Evolutionary conservation across 805 yeast species (phyloP).

Genomic region (Monosporozyma servazzii): DNA sequence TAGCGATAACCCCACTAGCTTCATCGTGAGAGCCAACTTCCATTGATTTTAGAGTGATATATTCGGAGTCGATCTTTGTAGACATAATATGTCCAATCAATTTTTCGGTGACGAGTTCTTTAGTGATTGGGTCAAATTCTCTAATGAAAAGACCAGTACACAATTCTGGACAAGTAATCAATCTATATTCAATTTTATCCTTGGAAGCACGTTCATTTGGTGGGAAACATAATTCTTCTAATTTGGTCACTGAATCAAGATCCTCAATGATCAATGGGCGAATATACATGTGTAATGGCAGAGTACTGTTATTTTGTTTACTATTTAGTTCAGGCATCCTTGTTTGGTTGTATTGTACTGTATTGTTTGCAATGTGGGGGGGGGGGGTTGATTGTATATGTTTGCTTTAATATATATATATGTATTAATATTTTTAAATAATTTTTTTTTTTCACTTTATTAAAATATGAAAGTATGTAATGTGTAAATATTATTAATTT

Average conservation of each 20-base stretch:
- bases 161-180: constrained; percentile 79
- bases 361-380: no score
- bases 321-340: neutral
- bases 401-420: neutral
- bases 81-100: constrained; percentile 76
- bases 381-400: no score
- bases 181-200: constrained; percentile 60
- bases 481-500: no score
- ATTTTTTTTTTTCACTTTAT: no score
- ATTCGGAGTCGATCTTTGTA: constrained; percentile 45
- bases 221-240: constrained; percentile 66
- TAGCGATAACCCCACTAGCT: constrained; percentile 60
- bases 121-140: constrained; percentile 37
- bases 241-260: constrained; percentile 44
- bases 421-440: no score
- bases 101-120: constrained; percentile 40
- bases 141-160: constrained; percentile 81
- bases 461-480: no score
- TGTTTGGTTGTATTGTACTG: neutral
- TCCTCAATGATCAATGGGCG: constrained; percentile 79
- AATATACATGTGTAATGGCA: constrained; percentile 54
- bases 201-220: constrained; percentile 56
- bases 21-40: constrained; percentile 46
- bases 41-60: constrained; percentile 27
- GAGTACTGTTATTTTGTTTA: constrained; percentile 14